Evolutionary conservation across 257 asterid genomes (phyloP), one percentile per base, ranked within the genome.

Genomic region (Primulina tabacum): DNA sequence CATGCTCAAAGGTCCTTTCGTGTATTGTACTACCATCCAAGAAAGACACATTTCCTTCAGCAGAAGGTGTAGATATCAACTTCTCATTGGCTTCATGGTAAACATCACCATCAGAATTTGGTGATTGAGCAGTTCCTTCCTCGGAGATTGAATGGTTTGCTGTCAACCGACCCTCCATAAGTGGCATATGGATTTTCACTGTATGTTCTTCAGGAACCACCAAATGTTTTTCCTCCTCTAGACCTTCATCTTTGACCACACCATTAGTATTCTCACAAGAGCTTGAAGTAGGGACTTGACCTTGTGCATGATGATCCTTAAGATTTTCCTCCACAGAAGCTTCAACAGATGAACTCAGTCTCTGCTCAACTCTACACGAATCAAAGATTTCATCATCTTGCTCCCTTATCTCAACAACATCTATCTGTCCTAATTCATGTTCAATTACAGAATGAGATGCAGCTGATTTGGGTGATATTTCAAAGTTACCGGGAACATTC

Each of bases 11-110:
- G 33, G 72, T 53, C 16, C 66, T 64, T 69, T 78, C 83, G 56
- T 78, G 80, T 57, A 69, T 60, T 24, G 83, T 58, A 32, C 75
- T 73, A 69, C 84, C 85, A 62, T 75, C 80, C 72, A 67, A 78
- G 53, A 47, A 77, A 56, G 85, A 38, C 5, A 75, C 26, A 37
- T 65, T 81, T 69, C 75, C 85, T 76, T 78, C 83, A 64, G 78
- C 80, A 43, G 79, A 56, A 70, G 78, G 77, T 8, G 79, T 70
- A 47, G 79, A 29, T 38, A 66, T 71, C 71, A 70, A 76, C 71
- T 71, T 76, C 77, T 82, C 84, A n/a, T 75, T 73, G 9, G 77
- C 74, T 76, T 82, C 83, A 43, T 43, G 38, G 60, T 18, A 65
- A 58, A 37, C 64, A 28, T 74, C 82, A 64, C 38, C 52, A 62